A percentile compares a stretch with the other conserved stretches of the same genome.
phyloP scores from a whole-genome alignment of 805 yeast genomes.

The Yarrowia sp. region DNA sequence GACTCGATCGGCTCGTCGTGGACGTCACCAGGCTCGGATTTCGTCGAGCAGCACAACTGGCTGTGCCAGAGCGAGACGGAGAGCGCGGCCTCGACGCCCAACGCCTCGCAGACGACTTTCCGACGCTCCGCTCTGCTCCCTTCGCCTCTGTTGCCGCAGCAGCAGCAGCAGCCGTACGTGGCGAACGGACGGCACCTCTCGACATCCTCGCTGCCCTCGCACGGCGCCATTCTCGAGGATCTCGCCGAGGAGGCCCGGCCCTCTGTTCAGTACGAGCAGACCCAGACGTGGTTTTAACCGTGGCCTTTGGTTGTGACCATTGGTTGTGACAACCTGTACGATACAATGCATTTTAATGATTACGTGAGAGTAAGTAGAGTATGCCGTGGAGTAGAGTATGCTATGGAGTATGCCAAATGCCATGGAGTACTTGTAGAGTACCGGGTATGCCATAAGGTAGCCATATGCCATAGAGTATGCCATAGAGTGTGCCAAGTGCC shows the following conservation, averaged over 20 bases:
- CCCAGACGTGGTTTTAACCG: background rate
- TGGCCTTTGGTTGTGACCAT: too few species aligned
- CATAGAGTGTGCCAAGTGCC: too few species aligned
- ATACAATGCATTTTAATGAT: background rate
- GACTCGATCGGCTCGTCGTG: conserved; percentile 34
- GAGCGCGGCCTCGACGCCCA: conserved; percentile 19
- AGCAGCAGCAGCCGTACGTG: background rate
- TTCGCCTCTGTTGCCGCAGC: conserved; percentile 27
- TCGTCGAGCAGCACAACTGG: conserved; percentile 36
- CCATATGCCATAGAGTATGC: too few species aligned
- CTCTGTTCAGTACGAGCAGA: background rate
- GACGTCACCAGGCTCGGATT: conserved; percentile 31
- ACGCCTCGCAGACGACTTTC: background rate
- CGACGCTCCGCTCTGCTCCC: conserved; percentile 31
- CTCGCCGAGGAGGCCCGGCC: conserved; percentile 27
- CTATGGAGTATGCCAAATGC: too few species aligned
- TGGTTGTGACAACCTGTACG: background rate
- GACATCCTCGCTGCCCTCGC: conserved; percentile 21
- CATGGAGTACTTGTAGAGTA: too few species aligned
- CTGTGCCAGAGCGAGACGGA: conserved; percentile 28
- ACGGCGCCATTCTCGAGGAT: conserved; percentile 27
- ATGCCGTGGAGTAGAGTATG: too few species aligned
- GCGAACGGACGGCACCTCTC: conserved; percentile 6
- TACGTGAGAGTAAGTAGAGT: background rate
- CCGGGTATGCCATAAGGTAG: too few species aligned